phyloP scores from a whole-genome alignment of 2,329 filamentous ascomycete genomes.

The Trichoderma sp. region DNA sequence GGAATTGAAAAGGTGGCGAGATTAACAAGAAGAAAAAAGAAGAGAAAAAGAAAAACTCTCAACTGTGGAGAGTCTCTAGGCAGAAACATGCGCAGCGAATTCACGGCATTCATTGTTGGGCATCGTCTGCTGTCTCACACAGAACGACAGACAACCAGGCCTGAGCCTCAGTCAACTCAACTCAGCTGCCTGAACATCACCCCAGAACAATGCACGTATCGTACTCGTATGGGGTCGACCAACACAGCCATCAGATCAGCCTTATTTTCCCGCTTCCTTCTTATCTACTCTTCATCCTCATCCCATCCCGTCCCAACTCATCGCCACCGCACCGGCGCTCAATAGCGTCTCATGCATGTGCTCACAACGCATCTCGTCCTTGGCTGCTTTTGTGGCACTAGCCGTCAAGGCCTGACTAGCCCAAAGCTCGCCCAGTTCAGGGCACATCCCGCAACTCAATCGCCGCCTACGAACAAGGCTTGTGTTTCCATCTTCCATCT shows the following conservation, averaged over 20 bases:
- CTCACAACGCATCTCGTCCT: slow-evolving; percentile 14
- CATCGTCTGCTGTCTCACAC: neutral
- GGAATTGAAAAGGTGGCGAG: neutral
- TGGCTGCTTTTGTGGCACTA: neutral
- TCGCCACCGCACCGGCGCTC: neutral
- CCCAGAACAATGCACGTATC: neutral
- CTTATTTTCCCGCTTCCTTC: neutral
- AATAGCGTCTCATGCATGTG: slow-evolving; percentile 20
- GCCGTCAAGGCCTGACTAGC: slow-evolving; percentile 15
- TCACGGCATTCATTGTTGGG: neutral
- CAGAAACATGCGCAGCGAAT: neutral
- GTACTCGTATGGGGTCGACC: too few relatives aligned
- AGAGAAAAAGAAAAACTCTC: neutral
- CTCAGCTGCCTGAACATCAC: neutral
- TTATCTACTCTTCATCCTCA: neutral
- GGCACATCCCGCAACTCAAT: slow-evolving; percentile 16
- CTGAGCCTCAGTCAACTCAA: too few relatives aligned
- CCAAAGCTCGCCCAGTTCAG: neutral
- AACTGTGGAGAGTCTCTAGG: neutral
- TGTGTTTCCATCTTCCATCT: neutral
- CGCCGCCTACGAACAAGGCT: slow-evolving; percentile 6
- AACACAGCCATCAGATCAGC: neutral
- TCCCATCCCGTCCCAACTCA: neutral
- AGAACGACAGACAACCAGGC: neutral
- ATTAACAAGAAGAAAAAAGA: neutral